phyloP scores from a whole-genome alignment of 2,329 filamentous ascomycete species.

The Penicillium expansum region DNA sequence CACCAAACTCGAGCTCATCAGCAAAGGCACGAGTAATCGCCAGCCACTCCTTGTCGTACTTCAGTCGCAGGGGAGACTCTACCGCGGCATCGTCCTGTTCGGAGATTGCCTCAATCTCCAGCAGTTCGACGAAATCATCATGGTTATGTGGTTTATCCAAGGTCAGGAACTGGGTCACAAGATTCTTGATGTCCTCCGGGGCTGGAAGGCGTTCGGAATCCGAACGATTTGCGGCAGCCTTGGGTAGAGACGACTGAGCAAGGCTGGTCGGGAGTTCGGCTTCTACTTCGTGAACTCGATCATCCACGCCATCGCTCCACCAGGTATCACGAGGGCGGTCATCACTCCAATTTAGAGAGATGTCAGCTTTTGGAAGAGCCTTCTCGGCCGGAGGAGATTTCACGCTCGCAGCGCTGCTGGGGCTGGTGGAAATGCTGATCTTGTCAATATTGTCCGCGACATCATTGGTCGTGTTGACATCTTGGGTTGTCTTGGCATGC shows the following conservation, averaged over 20 bases:
- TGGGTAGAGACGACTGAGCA: conserved; percentile 40
- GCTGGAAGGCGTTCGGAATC: conserved; percentile 15
- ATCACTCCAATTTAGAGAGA: not conserved
- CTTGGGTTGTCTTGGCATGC: conserved; percentile 1
- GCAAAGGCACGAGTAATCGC: conserved; percentile 85
- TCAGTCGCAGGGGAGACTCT: conserved; percentile 57
- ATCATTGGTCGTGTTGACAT: not conserved
- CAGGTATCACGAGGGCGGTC: not conserved
- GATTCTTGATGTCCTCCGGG: conserved; percentile 69
- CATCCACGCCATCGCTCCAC: conserved; percentile 17
- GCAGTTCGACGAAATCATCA: conserved; percentile 73
- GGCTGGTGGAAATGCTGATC: conserved; percentile 4
- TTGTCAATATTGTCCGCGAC: not conserved
- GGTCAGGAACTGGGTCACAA: conserved; percentile 76
- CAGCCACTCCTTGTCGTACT: conserved; percentile 94
- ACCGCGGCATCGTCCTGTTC: conserved; percentile 18
- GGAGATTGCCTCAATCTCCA: conserved; percentile 58
- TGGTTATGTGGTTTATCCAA: conserved; percentile 82
- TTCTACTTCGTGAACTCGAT: conserved; percentile 55
- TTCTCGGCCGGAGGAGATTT: not conserved
- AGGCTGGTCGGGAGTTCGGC: conserved; percentile 77
- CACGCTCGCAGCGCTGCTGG: not conserved
- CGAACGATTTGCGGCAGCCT: not conserved
- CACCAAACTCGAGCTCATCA: conserved; percentile 60
- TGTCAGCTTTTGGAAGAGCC: not conserved